Base-by-base conservation (phyloP, 352 stramenopile species). In the Saprolegnia diclina region DNA sequence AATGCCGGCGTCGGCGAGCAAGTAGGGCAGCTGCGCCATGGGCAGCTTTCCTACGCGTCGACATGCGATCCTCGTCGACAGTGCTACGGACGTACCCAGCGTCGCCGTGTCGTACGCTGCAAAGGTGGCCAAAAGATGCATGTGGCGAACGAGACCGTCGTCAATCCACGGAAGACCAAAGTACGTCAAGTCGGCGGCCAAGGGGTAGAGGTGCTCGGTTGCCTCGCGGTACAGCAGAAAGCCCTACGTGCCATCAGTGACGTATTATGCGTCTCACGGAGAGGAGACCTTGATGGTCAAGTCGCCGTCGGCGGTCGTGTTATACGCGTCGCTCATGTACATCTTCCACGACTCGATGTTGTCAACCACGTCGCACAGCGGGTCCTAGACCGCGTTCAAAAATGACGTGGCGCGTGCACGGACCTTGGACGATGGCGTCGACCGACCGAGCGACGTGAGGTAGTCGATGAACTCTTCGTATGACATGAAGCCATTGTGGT, bases 401-500 rank as follows among this genome's bases (percentile, higher is more conserved):
- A 2, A 29, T 5, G 18, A 1, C 11, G 16, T 21, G 32, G 32
- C 11, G 13, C 5, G 50, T 67, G 42, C 59, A 67, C 35, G 22
- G 29, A 22, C 13, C 37, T 54, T 54, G 21, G 35, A 22, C 18
- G 4, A 59, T 61, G 19, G 24, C 5, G 19, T 68, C 63, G 53
- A 65, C 21, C 52, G 55, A 45, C 83, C 67, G 19, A 90, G 50
- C 18, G 72, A 79, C 4, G 74, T 73, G 22, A 83, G 64, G 68
- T 88, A 91, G 52, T 89, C 81, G 29, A 78, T 48, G 22, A 91
- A 91, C 68, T 91, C 83, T 10, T 57, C 54, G 48, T 87, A 77
- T 18, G 65, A 79, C 83, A 81, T 89, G 38, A 56, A 54, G 19
- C 76, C 79, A 68, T 91, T 80, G 14, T 71, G 46, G 45, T 90